phyloP scores from a whole-genome alignment of 2,329 filamentous ascomycete species.

The Hypoxylon sp. region DNA sequence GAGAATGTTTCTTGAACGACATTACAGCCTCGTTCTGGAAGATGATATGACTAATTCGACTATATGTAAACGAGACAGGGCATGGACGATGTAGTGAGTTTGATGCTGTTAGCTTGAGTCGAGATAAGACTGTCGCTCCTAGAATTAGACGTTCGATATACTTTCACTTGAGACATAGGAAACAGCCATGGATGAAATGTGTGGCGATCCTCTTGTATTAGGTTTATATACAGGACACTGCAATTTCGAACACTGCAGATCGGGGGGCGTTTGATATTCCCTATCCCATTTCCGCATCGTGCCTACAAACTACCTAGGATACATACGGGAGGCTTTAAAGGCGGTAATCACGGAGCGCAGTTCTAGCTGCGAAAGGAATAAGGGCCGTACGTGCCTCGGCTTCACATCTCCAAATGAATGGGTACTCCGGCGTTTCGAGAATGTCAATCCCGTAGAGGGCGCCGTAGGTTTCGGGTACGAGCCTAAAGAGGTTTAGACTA shows the following conservation, averaged over 20 bases:
- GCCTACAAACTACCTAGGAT: slow-evolving; percentile 27
- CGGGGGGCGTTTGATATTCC: slow-evolving; percentile 38
- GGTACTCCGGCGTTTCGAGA: slow-evolving; percentile 46
- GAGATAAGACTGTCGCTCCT: slow-evolving; percentile 1
- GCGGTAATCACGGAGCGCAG: slow-evolving; percentile 37
- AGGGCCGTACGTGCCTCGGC: slow-evolving; percentile 50
- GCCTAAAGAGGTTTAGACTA: slow-evolving; percentile 44
- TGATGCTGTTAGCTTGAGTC: background rate
- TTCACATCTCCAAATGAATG: slow-evolving; percentile 46
- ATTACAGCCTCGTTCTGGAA: slow-evolving; percentile 50
- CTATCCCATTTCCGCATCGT: slow-evolving; percentile 30
- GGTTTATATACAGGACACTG: slow-evolving; percentile 24
- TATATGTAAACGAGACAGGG: slow-evolving; percentile 10
- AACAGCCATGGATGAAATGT: slow-evolving; percentile 3
- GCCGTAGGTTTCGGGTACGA: slow-evolving; percentile 44
- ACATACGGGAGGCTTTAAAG: slow-evolving; percentile 33
- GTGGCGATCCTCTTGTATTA: slow-evolving; percentile 25
- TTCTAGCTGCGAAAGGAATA: slow-evolving; percentile 48
- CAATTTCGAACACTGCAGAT: slow-evolving; percentile 25
- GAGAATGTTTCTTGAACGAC: slow-evolving; percentile 63
- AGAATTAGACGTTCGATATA: background rate
- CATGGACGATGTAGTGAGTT: background rate
- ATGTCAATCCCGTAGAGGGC: slow-evolving; percentile 41
- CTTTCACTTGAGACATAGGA: slow-evolving; percentile 19
- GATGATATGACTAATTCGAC: background rate